Conservation (phyloP, 2,329 filamentous ascomycete genomes). For the Mycosphaerella sp. region DNA sequence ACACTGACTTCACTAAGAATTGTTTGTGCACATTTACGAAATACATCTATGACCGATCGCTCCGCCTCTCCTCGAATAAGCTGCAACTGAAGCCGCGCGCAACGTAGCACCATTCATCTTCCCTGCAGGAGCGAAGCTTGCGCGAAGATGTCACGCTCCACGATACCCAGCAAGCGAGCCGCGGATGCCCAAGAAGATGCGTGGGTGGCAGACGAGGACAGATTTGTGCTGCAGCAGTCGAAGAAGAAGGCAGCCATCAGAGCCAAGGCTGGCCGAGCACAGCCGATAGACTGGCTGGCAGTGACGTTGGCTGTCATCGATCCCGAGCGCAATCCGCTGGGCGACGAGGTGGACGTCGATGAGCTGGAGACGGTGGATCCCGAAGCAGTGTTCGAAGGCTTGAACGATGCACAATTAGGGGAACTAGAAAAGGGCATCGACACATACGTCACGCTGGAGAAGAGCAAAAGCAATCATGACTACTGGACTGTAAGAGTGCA, state of each 20-base stretch:
- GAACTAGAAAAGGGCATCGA: conserved; percentile 81
- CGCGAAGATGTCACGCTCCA: conserved; percentile 29
- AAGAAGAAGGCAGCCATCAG: conserved; percentile 98
- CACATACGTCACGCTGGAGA: conserved; percentile 73
- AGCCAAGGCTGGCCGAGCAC: conserved; percentile 82
- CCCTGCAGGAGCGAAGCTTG: background rate
- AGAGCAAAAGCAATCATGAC: conserved; percentile 67
- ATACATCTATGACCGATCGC: background rate
- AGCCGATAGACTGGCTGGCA: conserved; percentile 87
- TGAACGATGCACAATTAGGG: conserved; percentile 60
- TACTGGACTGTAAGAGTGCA: conserved; percentile 67
- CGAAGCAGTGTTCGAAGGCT: conserved; percentile 68
- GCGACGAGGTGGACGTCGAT: conserved; percentile 72
- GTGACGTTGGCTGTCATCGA: conserved; percentile 89
- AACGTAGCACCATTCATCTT: conserved; percentile 11
- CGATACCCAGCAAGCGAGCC: conserved; percentile 37
- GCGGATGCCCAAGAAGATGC: conserved; percentile 46
- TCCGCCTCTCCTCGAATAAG: conserved; percentile 2
- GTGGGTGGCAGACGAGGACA: conserved; percentile 92
- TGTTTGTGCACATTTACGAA: conserved; percentile 4
- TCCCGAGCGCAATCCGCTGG: conserved; percentile 66
- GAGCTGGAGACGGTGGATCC: conserved; percentile 73
- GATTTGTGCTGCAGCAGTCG: conserved; percentile 90
- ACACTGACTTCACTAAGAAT: background rate
- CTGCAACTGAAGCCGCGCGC: conserved; percentile 4